Evolutionary conservation across 176 grass and related monocot genomes (phyloP).

Genomic region (Zizania latifolia): DNA sequence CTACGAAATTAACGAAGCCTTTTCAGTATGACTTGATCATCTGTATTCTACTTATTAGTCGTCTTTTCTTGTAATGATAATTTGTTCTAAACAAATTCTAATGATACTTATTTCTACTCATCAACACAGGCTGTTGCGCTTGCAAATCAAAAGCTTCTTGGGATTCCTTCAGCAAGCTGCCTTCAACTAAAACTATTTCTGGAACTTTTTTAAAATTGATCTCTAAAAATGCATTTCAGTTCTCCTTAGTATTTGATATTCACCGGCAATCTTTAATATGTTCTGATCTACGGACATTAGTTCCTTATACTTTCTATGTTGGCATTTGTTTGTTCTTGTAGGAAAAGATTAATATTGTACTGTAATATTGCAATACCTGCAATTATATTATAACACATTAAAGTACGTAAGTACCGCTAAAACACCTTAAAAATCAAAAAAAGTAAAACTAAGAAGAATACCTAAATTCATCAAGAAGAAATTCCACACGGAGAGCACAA

Average conservation of each 20-base stretch:
- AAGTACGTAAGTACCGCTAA: too few species aligned
- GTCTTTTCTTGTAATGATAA: neutral
- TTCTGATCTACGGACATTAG: neutral
- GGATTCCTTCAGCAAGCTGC: slow-evolving; percentile 64
- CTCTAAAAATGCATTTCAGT: too few species aligned
- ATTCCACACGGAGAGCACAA: too few species aligned
- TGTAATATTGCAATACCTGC: too few species aligned
- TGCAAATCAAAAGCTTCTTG: slow-evolving; percentile 97
- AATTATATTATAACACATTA: slow-evolving; percentile 27
- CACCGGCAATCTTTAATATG: neutral
- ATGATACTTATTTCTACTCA: slow-evolving; percentile 13
- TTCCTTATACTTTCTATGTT: neutral
- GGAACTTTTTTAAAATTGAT: neutral
- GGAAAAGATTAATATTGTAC: slow-evolving; percentile 94
- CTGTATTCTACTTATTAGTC: neutral
- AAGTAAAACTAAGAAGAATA: too few species aligned
- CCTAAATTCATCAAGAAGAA: too few species aligned
- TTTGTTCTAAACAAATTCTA: neutral
- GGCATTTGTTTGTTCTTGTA: neutral
- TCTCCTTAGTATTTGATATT: neutral
- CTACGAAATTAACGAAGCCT: slow-evolving; percentile 99
- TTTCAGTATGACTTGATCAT: slow-evolving; percentile 43
- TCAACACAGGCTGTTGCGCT: slow-evolving; percentile 74
- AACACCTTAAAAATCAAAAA: too few species aligned
- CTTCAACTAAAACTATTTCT: neutral